phyloP scores from a whole-genome alignment of 2,329 filamentous ascomycete genomes.

The Colletotrichum costaricense region DNA sequence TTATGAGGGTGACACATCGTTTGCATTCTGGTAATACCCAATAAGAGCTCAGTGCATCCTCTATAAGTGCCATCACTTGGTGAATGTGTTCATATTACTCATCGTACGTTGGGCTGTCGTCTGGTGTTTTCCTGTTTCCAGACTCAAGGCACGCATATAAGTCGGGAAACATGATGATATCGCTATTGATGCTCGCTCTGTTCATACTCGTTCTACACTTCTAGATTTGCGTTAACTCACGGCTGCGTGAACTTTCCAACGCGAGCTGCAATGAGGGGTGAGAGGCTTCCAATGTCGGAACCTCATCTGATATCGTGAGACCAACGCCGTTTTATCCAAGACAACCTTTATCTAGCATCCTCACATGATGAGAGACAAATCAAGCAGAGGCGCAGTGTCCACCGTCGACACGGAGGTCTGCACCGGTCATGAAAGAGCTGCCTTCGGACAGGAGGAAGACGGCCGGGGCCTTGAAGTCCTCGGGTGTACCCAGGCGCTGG shows the following conservation, averaged over 20 bases:
- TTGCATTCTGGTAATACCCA: not conserved
- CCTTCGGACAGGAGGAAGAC: slow-evolving; percentile 68
- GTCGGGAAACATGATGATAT: not conserved
- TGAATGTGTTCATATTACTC: not conserved
- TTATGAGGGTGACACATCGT: not conserved
- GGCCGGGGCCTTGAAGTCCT: slow-evolving; percentile 68
- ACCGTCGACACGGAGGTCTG: slow-evolving; percentile 67
- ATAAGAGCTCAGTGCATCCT: not conserved
- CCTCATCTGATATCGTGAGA: not conserved
- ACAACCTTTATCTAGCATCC: not conserved
- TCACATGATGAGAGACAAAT: not conserved
- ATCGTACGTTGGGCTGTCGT: not conserved
- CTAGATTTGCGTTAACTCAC: not conserved
- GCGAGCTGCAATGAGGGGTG: not conserved
- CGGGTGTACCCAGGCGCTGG: slow-evolving; percentile 63
- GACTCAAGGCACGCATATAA: not conserved
- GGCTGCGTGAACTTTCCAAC: no score
- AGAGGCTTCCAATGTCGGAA: not conserved
- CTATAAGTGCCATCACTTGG: not conserved
- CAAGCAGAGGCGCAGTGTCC: slow-evolving; percentile 59
- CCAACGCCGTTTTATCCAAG: not conserved
- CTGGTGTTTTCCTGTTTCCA: not conserved
- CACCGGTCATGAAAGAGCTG: slow-evolving; percentile 68
- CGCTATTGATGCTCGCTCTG: slow-evolving; percentile 18
- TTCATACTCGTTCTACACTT: slow-evolving; percentile 13